phyloP scores from a whole-genome alignment of 2,329 filamentous ascomycete species.

The Chaetoscypha palmicola region DNA sequence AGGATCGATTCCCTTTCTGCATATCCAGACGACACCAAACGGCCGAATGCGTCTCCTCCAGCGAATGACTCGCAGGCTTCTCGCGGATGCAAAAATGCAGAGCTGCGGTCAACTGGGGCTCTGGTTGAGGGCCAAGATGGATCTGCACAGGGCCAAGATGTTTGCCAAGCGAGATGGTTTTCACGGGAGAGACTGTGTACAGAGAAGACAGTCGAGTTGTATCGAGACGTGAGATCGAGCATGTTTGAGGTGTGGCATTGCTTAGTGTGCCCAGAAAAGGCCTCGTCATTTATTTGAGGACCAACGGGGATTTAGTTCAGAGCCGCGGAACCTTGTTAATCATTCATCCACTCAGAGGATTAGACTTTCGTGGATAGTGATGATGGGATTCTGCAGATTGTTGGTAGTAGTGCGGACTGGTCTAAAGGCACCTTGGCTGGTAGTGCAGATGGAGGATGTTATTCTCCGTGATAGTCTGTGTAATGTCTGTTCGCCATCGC shows the following conservation, averaged over 20 bases:
- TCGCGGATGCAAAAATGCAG: not conserved
- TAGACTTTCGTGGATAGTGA: not conserved
- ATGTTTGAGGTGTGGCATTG: conserved; percentile 2
- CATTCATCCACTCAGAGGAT: not conserved
- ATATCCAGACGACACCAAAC: conserved; percentile 13
- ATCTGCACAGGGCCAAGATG: conserved; percentile 8
- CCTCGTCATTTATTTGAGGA: not conserved
- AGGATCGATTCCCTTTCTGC: conserved; percentile 14
- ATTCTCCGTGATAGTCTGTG: too few species aligned
- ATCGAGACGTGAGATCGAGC: too few species aligned
- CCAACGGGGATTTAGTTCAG: not conserved
- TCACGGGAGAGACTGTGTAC: not conserved
- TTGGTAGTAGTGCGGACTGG: not conserved
- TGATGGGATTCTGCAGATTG: not conserved
- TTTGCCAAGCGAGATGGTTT: conserved; percentile 6
- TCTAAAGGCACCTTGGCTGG: not conserved
- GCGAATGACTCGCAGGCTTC: conserved; percentile 2
- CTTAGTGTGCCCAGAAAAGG: not conserved
- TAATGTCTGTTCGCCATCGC: too few species aligned
- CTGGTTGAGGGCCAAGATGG: conserved; percentile 6
- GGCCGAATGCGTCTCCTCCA: not conserved
- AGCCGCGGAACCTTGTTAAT: not conserved
- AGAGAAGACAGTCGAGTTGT: not conserved
- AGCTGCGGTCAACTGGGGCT: not conserved
- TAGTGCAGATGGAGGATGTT: not conserved